These are phyloP conservation scores for Mariannaea sp. DNA, from an alignment of 2,329 filamentous ascomycete species.

Conservation along the genomic window DNA sequence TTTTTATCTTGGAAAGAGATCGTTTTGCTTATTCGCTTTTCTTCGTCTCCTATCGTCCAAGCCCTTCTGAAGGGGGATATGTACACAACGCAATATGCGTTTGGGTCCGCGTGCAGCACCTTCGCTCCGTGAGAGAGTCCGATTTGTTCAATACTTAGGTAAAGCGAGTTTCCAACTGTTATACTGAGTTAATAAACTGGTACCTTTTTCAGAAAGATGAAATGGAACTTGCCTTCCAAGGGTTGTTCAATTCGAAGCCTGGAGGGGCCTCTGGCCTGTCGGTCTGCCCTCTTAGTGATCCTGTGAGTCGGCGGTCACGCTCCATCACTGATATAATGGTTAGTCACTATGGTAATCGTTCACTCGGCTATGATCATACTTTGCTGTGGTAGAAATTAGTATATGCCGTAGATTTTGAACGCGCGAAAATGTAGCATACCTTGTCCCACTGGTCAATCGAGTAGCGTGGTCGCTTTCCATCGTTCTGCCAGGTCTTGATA, in stretches of 20 bases:
- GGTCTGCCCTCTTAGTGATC: constrained; percentile 61
- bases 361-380: constrained; percentile 47
- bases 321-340: constrained; percentile 62
- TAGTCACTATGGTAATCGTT: constrained; percentile 10
- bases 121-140: constrained; percentile 18
- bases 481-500: constrained; percentile 62
- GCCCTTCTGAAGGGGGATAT: constrained; percentile 22
- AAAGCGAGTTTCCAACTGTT: constrained; percentile 59
- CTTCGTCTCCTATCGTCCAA: constrained; percentile 8
- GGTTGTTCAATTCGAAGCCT: constrained; percentile 67
- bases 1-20: neutral
- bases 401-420: constrained; percentile 1
- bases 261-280: constrained; percentile 59
- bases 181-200: constrained; percentile 1
- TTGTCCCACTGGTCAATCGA: constrained; percentile 67
- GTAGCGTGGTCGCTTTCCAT: constrained; percentile 64
- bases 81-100: constrained; percentile 25
- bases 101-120: constrained; percentile 18
- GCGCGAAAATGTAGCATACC: constrained; percentile 52
- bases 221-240: constrained; percentile 60
- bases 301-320: constrained; percentile 65
- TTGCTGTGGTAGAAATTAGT: constrained; percentile 53
- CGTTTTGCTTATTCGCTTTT: constrained; percentile 26
- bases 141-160: constrained; percentile 41
- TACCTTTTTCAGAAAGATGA: neutral